Evolutionary conservation across 1,284 basidiomycete genomes (phyloP), one percentile per base, ranked within the genome.

Genomic region (Ustilago hordei): DNA sequence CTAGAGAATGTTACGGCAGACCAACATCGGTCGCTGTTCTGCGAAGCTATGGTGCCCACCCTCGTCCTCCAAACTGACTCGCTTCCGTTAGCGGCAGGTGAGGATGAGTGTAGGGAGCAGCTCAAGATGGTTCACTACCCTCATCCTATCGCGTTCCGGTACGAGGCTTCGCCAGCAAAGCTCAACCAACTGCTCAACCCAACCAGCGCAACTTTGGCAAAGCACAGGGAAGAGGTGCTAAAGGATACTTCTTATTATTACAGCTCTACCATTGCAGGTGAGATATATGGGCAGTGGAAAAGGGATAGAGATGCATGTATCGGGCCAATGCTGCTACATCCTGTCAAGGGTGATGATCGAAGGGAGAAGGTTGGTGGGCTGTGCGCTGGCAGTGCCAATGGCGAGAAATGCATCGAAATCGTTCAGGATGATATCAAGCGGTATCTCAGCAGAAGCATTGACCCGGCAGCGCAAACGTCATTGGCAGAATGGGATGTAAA

Each of bases 81-180:
- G 32, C 32, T 23, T 17, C 35, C 50, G 6, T 5, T n/a, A 9
- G 9, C 7, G 9, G 17, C 34, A 23, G n/a, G 15, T 1, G 36
- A 41, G 13, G 39, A 35, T 34, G 52, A 55, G 4, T 69, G 67
- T 54, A n/a, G 12, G 2, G 28, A 28, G 5, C 67, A 43, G 3
- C 48, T 63, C 43, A 69, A 69, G 60, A 17, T 69, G 41, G 67
- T 69, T 7, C 60, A 69, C 35, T 69, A 35, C 13, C 67, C 67
- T n/a, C 67, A 69, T 53, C 67, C 60, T 1, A 23, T 69, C 31
- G 65, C 65, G 5, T 68, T 62, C 65, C 35, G 19, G 13, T 68
- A 68, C 32, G n/a, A 68, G 34, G 55, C 65, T 11, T 47, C 59
- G 8, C 60, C 65, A 31, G 35, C 17, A 11, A 31, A 57, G 34